Conservation (phyloP, 257 asterid genomes). For the Solanum piurae region DNA sequence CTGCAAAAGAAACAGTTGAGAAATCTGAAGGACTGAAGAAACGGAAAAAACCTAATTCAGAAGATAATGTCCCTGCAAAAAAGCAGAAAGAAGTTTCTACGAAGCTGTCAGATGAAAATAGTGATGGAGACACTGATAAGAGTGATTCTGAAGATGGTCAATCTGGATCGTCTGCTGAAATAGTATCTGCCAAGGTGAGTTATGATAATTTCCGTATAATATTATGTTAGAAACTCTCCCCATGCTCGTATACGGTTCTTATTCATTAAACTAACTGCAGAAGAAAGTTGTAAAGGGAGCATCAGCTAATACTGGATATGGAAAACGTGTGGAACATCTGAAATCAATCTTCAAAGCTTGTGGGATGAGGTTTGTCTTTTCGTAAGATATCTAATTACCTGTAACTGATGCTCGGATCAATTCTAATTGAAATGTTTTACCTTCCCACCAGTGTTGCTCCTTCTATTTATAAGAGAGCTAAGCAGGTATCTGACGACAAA, state of each 20-base stretch:
- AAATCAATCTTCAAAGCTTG: conserved; percentile 87
- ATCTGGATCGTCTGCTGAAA: conserved; percentile 38
- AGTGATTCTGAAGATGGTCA: conserved; percentile 52
- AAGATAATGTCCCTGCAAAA: conserved; percentile 28
- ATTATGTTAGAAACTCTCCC: background rate
- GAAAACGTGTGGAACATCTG: conserved; percentile 73
- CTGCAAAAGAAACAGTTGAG: conserved; percentile 26
- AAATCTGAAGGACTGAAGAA: conserved; percentile 44
- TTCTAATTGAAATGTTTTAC: background rate
- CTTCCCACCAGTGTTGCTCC: conserved; percentile 57
- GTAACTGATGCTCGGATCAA: background rate
- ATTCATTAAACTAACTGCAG: conserved; percentile 31
- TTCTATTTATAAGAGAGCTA: conserved; percentile 71
- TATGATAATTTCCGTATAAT: background rate
- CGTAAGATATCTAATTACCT: background rate
- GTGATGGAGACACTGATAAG: conserved; percentile 34
- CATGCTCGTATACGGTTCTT: background rate
- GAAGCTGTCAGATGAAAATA: conserved; percentile 37
- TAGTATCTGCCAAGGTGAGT: conserved; percentile 42
- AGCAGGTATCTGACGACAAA: conserved; percentile 63
- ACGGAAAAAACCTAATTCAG: conserved; percentile 41
- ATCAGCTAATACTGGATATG: conserved; percentile 42
- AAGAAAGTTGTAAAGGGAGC: conserved; percentile 27
- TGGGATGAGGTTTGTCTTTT: conserved; percentile 73
- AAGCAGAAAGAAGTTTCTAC: conserved; percentile 39